phyloP scores from a whole-genome alignment of 495 filamentous ascomycete species.

The Penicillium paradoxum region DNA sequence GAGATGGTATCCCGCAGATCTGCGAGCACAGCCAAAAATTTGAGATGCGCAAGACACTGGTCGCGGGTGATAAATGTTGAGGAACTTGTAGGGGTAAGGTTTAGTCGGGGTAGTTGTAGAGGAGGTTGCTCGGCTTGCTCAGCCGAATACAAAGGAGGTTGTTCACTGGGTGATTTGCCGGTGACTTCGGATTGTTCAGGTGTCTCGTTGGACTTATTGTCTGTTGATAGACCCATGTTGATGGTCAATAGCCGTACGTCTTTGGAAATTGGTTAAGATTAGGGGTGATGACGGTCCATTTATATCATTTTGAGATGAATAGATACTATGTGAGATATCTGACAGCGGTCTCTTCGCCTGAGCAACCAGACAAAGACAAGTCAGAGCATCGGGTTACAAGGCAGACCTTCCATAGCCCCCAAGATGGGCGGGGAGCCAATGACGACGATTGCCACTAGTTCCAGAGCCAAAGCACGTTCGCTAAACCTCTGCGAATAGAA shows the following conservation, averaged over 20 bases:
- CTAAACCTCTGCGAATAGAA: background rate
- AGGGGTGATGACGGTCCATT: background rate
- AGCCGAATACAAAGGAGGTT: conserved; percentile 18
- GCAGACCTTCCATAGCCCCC: conserved; percentile 1
- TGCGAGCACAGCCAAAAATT: conserved; percentile 66
- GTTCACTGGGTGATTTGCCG: background rate
- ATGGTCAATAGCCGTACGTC: background rate
- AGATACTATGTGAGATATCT: too few species aligned
- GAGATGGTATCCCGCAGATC: conserved; percentile 61
- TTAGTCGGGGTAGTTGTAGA: conserved; percentile 13
- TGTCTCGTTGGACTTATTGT: conserved; percentile 13
- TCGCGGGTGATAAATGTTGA: conserved; percentile 9
- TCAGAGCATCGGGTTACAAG: too few species aligned
- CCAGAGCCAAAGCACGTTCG: background rate
- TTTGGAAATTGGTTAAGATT: too few species aligned
- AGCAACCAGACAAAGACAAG: background rate
- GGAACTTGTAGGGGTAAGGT: conserved; percentile 5
- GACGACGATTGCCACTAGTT: background rate
- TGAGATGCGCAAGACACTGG: conserved; percentile 69
- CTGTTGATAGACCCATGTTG: conserved; percentile 15
- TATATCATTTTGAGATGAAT: background rate
- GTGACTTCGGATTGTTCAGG: background rate
- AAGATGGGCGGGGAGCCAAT: background rate
- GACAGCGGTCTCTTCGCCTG: too few species aligned
- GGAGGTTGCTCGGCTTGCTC: conserved; percentile 2